Percentiles rank a stretch among this genome's conserved stretches.
Evolutionary conservation across 495 filamentous ascomycete species (phyloP).

Genomic region (Lepidopterella palustris): DNA sequence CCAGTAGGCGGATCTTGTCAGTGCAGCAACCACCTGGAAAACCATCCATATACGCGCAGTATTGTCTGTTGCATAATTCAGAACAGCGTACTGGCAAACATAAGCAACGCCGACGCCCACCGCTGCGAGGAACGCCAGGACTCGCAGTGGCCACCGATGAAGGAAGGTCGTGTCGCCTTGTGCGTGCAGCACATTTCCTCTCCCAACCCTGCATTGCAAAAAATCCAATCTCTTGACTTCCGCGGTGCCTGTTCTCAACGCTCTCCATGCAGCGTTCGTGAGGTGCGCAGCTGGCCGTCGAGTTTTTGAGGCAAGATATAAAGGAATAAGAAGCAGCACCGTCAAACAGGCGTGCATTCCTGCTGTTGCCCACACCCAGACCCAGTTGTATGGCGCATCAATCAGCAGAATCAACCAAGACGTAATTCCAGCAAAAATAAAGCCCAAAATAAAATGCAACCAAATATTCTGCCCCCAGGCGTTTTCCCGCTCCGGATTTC

Average conservation of each 20-base stretch:
- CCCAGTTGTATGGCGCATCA: neutral
- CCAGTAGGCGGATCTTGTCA: neutral
- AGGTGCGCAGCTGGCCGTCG: neutral
- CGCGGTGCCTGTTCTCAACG: neutral
- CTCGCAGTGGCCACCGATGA: neutral
- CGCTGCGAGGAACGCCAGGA: neutral
- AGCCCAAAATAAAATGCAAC: neutral
- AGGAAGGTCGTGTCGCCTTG: slow-evolving; percentile 1
- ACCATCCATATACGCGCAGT: neutral
- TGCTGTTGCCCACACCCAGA: neutral
- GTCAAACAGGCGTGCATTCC: neutral
- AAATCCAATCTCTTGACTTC: slow-evolving; percentile 1
- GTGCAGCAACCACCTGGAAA: slow-evolving; percentile 1
- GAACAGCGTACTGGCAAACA: neutral
- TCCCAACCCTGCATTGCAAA: slow-evolving; percentile 1
- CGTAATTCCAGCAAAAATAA: neutral
- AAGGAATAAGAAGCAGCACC: neutral
- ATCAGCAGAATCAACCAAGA: neutral
- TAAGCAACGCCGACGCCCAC: neutral
- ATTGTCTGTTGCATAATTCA: neutral
- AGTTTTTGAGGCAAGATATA: neutral
- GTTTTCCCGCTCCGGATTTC: neutral
- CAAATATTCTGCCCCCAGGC: neutral
- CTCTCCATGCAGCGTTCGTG: neutral
- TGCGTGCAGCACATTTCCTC: slow-evolving; percentile 2